A percentile compares a stretch with the other conserved stretches of the same genome.
Evolutionary conservation across 306 rosid species (phyloP).

Genomic region (Cucumis hystrix): DNA sequence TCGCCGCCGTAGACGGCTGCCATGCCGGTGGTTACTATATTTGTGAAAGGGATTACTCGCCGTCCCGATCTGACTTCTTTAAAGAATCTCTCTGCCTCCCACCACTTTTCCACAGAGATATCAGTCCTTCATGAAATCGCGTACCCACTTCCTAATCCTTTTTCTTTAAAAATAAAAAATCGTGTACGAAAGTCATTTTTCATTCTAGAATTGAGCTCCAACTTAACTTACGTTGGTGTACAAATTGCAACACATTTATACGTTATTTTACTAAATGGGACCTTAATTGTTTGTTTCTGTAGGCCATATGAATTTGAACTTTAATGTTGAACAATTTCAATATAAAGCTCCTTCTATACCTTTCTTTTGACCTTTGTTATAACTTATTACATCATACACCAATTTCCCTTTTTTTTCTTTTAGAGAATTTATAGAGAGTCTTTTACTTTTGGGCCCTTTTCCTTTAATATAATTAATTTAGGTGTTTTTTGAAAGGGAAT

Average conservation of each 20-base stretch:
- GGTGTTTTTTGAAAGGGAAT: neutral
- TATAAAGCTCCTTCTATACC: too few relatives aligned
- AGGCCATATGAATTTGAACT: too few relatives aligned
- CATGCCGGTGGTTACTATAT: neutral
- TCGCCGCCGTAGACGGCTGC: neutral
- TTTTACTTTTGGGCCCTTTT: neutral
- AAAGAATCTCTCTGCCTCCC: neutral
- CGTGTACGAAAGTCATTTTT: neutral
- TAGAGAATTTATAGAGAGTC: too few relatives aligned
- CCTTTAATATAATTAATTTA: neutral
- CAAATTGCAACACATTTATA: too few relatives aligned
- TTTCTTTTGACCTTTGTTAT: too few relatives aligned
- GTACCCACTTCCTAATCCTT: neutral
- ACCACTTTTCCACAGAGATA: neutral
- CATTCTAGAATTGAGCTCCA: too few relatives aligned
- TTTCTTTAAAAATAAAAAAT: neutral
- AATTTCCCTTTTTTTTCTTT: too few relatives aligned
- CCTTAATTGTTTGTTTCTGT: too few relatives aligned
- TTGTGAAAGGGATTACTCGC: neutral
- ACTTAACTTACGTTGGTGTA: too few relatives aligned
- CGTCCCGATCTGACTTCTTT: neutral
- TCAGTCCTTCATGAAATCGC: neutral
- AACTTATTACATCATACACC: too few relatives aligned
- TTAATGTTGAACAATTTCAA: too few relatives aligned
- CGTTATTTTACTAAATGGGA: too few relatives aligned